A percentile compares a stretch with the other conserved stretches of the same genome.
Conservation (phyloP, 768 basidiomycete species). For the Mycena crocata region DNA sequence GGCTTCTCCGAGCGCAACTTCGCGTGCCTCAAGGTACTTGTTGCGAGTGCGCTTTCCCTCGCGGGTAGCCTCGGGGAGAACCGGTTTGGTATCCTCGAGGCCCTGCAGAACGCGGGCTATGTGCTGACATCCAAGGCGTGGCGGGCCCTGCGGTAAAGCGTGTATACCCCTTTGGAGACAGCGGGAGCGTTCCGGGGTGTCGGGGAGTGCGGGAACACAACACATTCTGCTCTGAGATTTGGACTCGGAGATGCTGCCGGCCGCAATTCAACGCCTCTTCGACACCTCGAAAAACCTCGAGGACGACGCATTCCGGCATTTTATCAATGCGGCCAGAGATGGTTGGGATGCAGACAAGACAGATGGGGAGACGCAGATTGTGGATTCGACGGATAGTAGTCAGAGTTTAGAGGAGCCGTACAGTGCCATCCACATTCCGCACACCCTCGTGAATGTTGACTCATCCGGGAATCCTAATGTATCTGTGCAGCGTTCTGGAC, state of each 20-base stretch:
- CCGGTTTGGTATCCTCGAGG: conserved; percentile 93
- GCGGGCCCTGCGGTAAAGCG: conserved; percentile 48
- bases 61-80: conserved; percentile 89
- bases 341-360: conserved; percentile 92
- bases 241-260: conserved; percentile 79
- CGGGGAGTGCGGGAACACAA: conserved; percentile 48
- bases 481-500: conserved; percentile 73
- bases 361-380: conserved; percentile 47
- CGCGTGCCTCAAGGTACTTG: conserved; percentile 87
- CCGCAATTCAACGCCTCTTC: conserved; percentile 84
- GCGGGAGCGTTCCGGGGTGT: conserved; percentile 46
- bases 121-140: conserved; percentile 76
- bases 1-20: conserved; percentile 90
- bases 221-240: conserved; percentile 79
- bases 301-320: conserved; percentile 84
- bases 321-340: conserved; percentile 87
- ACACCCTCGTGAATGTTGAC: conserved; percentile 65
- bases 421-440: conserved; percentile 75
- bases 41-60: conserved; percentile 82
- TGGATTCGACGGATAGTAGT: conserved; percentile 42
- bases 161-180: conserved; percentile 39
- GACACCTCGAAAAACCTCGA: conserved; percentile 88
- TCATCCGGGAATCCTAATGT: not conserved
- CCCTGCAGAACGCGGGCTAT: conserved; percentile 94
- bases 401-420: conserved; percentile 54